Base-by-base conservation (phyloP, 2,329 filamentous ascomycete genomes). In the Xylaria sp. region DNA sequence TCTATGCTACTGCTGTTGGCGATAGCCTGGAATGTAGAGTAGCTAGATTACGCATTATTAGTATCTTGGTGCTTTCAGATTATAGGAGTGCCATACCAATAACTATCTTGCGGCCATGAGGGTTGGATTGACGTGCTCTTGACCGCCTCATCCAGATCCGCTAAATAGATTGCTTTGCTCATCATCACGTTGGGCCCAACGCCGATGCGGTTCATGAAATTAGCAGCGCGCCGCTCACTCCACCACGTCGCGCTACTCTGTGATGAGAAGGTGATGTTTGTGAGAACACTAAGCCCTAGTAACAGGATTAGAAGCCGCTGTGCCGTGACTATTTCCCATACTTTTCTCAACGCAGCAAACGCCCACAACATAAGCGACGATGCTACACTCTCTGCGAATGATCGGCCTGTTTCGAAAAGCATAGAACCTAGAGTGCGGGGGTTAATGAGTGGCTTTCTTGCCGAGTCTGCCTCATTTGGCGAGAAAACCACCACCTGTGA, bases 91-190 rank as follows among this genome's bases (percentile, higher is more conserved):
- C 73, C 78, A 69, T 73, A 82, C 81, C 82, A 84, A 67, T 77
- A 84, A 60, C 85, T 87, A 37, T 81, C 82, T 14, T 74, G 72
- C 3, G 80, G 79, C 71, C 78, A 79, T 2, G 72, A 64, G 14
- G 71, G 67, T 15, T 73, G 69, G 2, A 75, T 73, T 6, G 73
- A 69, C 2, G 75, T 74, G 11, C 79, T 80, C 14, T 67, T 68
- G 2, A 81, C 76, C 15, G 85, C 87, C 65, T 90, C 86, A 61
- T 93, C 89, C 52, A 98, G 81, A 75, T 98, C 94, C 54, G 83
- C 83, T 59, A 97, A 78, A 74, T 95, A 97, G 25, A 99, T 87
- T 8, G 92, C 88, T 75, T 90, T 92, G 77, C 90, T 91, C 91
- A 97, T 94, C 65, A 90, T 85, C 19, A 84, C 77, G 69, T 96